A percentile compares a stretch with the other conserved stretches of the same genome.
phyloP scores from a whole-genome alignment of 495 filamentous ascomycete species.

The Oleoguttula mirabilis region DNA sequence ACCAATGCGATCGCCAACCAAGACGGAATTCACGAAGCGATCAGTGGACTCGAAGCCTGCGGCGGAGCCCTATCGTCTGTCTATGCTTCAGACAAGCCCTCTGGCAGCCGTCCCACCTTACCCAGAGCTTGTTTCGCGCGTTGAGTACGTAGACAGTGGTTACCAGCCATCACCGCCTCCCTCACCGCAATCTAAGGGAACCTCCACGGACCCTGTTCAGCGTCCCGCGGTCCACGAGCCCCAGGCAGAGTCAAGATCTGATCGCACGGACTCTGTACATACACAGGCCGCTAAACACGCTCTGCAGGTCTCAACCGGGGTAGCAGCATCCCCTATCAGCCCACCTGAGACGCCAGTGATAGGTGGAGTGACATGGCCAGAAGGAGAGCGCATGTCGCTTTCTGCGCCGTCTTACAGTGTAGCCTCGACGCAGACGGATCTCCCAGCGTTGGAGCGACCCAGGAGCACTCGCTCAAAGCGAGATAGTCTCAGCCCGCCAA shows the following conservation, averaged over 20 bases:
- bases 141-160: slow-evolving; percentile 56
- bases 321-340: slow-evolving; percentile 30
- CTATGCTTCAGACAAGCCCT: slow-evolving; percentile 2
- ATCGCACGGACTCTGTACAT: not conserved
- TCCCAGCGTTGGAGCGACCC: slow-evolving; percentile 22
- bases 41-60: slow-evolving; percentile 1
- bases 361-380: slow-evolving; percentile 6
- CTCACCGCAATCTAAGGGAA: slow-evolving; percentile 39
- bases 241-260: not conserved
- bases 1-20: not conserved
- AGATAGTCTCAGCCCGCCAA: slow-evolving; percentile 25
- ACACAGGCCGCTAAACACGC: not conserved
- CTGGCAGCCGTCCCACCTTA: not conserved
- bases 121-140: slow-evolving; percentile 2
- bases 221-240: slow-evolving; percentile 12
- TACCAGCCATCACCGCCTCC: slow-evolving; percentile 73
- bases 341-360: slow-evolving; percentile 55
- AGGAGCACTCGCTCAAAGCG: slow-evolving; percentile 3
- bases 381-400: slow-evolving; percentile 1
- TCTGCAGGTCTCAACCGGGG: slow-evolving; percentile 1
- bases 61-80: not conserved
- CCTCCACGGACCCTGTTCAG: not conserved
- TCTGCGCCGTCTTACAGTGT: slow-evolving; percentile 25
- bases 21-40: not conserved
- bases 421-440: slow-evolving; percentile 65